A percentile compares a stretch with the other conserved stretches of the same genome.
These are phyloP conservation scores for Kurtzmaniella quercitrusa DNA, from an alignment of 1,139 yeast genomes.

Conservation along the genomic window DNA sequence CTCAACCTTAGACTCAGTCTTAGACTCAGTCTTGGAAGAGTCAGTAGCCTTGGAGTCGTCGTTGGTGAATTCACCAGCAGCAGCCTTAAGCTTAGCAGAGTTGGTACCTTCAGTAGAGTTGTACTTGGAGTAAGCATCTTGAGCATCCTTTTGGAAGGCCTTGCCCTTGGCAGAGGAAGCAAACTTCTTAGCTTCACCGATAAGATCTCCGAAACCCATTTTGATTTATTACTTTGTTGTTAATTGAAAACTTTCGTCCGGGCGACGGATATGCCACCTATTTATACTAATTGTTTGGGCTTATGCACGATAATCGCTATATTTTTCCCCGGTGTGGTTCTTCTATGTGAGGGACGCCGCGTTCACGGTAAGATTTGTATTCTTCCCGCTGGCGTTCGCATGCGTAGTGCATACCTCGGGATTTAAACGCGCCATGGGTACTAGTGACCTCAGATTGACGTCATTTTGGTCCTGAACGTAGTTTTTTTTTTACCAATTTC, in stretches of 20 bases:
- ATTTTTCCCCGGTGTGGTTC: not conserved
- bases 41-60: constrained; percentile 2
- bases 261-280: not conserved
- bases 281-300: not conserved
- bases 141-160: constrained; percentile 24
- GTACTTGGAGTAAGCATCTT: constrained; percentile 30
- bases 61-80: constrained; percentile 20
- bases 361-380: not conserved
- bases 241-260: not conserved
- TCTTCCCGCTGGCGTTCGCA: not conserved
- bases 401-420: not conserved
- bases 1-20: constrained; percentile 1
- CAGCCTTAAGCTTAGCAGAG: constrained; percentile 32
- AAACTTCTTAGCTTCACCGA: constrained; percentile 14
- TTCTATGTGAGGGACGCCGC: not conserved
- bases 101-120: constrained; percentile 26
- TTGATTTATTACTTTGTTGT: not conserved
- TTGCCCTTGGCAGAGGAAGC: constrained; percentile 12
- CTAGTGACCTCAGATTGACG: too few relatives aligned
- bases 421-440: too few relatives aligned
- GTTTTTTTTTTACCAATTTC: too few relatives aligned
- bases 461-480: too few relatives aligned
- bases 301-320: not conserved
- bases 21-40: constrained; percentile 3
- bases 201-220: constrained; percentile 13